phyloP scores from a whole-genome alignment of 257 asterid genomes.

The Voacanga thouarsii region DNA sequence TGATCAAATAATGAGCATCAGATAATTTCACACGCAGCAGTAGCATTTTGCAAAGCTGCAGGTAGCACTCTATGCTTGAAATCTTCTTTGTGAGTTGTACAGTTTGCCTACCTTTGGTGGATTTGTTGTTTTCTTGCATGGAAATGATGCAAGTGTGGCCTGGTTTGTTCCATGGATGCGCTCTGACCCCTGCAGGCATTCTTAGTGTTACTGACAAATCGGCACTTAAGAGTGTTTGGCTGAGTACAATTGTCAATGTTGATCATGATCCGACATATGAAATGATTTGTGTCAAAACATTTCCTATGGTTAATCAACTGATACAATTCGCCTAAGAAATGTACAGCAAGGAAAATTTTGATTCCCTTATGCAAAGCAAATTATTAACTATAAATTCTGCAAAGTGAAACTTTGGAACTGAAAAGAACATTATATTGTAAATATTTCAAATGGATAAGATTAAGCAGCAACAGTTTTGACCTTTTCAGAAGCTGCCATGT shows the following conservation, averaged over 20 bases:
- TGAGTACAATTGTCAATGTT: background rate
- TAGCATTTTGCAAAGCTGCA: background rate
- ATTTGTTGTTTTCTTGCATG: background rate
- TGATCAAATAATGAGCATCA: background rate
- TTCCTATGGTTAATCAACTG: too few relatives aligned
- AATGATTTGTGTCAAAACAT: too few relatives aligned
- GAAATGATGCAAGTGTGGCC: conserved; percentile 3
- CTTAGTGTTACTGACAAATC: background rate
- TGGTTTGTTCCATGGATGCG: conserved; percentile 15
- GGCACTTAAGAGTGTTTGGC: background rate
- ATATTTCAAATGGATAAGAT: too few relatives aligned
- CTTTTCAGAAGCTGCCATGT: too few relatives aligned
- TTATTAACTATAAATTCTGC: too few relatives aligned
- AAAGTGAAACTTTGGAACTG: too few relatives aligned
- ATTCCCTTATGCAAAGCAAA: too few relatives aligned
- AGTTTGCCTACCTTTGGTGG: conserved; percentile 14
- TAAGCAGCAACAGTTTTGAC: too few relatives aligned
- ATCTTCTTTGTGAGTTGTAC: background rate
- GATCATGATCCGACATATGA: background rate
- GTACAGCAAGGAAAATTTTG: too few relatives aligned
- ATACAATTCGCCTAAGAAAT: too few relatives aligned
- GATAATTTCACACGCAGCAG: background rate
- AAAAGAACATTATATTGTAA: too few relatives aligned
- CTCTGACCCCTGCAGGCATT: conserved; percentile 20
- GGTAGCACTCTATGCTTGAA: too few relatives aligned